Evolutionary conservation across 805 yeast species (phyloP).

Genomic region (Kregervanrija fluxuum): DNA sequence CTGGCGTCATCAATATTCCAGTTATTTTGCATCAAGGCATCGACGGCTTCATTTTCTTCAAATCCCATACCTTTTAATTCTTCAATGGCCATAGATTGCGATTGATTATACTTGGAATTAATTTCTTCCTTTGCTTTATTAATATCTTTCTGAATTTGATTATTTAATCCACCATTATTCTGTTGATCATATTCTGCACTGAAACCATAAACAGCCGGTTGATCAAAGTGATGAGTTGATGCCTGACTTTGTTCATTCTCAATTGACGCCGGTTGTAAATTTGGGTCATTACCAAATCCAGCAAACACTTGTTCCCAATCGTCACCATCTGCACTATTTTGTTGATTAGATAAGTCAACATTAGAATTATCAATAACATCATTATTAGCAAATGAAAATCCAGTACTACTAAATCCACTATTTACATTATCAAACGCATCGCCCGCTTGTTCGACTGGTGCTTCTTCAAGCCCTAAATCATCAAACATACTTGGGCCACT

Average conservation of each 20-base stretch:
- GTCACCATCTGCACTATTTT: slow-evolving; percentile 37
- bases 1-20: slow-evolving; percentile 88
- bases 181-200: background rate
- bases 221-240: slow-evolving; percentile 9
- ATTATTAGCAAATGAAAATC: slow-evolving; percentile 19
- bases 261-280: slow-evolving; percentile 11
- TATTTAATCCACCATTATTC: background rate
- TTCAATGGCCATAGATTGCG: slow-evolving; percentile 48
- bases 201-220: slow-evolving; percentile 15
- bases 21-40: slow-evolving; percentile 59
- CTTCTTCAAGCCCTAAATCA: slow-evolving; percentile 30
- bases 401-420: slow-evolving; percentile 9
- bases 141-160: slow-evolving; percentile 1
- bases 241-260: slow-evolving; percentile 4
- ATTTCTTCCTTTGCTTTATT: background rate
- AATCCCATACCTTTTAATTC: slow-evolving; percentile 92
- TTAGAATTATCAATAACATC: slow-evolving; percentile 3
- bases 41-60: slow-evolving; percentile 51
- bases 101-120: slow-evolving; percentile 15
- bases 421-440: slow-evolving; percentile 18
- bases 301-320: slow-evolving; percentile 96
- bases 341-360: background rate
- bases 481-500: slow-evolving; percentile 23
- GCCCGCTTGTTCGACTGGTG: slow-evolving; percentile 17
- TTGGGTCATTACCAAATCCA: slow-evolving; percentile 62